A percentile compares a stretch with the other conserved stretches of the same genome.
phyloP scores from a whole-genome alignment of 305 asterid species.

The Ilex paraguariensis region DNA sequence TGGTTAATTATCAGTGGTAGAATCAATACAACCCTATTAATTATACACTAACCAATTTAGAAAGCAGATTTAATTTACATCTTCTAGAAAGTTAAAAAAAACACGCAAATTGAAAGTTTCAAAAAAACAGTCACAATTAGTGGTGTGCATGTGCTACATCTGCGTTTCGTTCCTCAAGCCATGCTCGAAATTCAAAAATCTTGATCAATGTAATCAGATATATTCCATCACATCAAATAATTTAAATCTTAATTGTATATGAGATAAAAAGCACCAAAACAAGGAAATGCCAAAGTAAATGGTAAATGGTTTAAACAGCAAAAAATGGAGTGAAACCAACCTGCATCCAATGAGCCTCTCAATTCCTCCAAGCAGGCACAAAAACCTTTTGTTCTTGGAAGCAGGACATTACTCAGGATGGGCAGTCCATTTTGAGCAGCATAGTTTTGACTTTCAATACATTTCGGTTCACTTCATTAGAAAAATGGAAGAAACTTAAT shows the following conservation, averaged over 20 bases:
- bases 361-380: conserved; percentile 57
- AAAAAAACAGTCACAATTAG: background rate
- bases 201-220: background rate
- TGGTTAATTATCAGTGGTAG: too few species aligned
- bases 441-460: conserved; percentile 57
- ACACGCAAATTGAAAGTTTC: background rate
- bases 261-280: too few species aligned
- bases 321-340: conserved; percentile 20
- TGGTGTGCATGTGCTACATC: background rate
- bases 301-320: background rate
- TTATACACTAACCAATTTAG: too few species aligned
- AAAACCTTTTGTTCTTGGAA: conserved; percentile 79
- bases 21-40: too few species aligned
- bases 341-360: conserved; percentile 81
- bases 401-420: conserved; percentile 62
- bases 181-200: background rate
- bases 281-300: background rate
- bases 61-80: background rate
- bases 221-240: too few species aligned
- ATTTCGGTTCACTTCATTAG: conserved; percentile 75
- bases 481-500: background rate
- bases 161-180: background rate
- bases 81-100: background rate
- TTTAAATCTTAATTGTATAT: too few species aligned
- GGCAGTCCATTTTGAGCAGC: conserved; percentile 82